Base-by-base conservation (phyloP, 1,284 basidiomycete species). In the Puccinia horiana region DNA sequence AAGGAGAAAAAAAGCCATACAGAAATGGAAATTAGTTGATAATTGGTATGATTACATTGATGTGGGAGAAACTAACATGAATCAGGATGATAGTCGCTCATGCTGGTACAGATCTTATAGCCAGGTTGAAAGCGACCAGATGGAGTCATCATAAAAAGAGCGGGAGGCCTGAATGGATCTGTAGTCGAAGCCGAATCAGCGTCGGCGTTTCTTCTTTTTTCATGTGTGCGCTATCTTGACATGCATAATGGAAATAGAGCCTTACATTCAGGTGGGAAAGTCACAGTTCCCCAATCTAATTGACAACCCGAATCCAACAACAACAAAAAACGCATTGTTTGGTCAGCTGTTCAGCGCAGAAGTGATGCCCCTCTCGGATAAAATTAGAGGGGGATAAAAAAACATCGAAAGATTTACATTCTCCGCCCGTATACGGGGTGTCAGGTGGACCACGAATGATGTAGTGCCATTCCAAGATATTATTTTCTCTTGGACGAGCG, bases 381-480 rank as follows among this genome's bases (percentile, higher is more conserved):
- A n/a, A 74, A 54, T n/a, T n/a, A 74, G 1, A 37, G n/a, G 26
- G 49, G 23, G 56, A 35, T n/a, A 54, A 49, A 54, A 52, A 23
- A 26, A 9, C 23, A 56, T 11, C 26, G 1, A 2, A 11, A 3
- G 35, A 75, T 29, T 75, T 75, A 75, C 73, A 87, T 78, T 87
- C 86, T 35, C 86, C 86, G 40, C 86, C 86, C 1, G 84, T 83
- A 70, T 86, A 87, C 9, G 86, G 85, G 40, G 86, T 87, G 61
- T 85, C 86, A 37, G 86, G 85, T n/a, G 86, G 86, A 8, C 86
- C 86, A 16, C 86, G 85, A 12, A 87, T 83, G 76, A 87, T 86
- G 81, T 85, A 87, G 79, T 87, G 86, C 86, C 86, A 87, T 81
- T 86, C 86, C 5, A 87, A 84, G 37, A 86, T 84, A 82, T 87